Evolutionary conservation across 306 rosid species (phyloP), one percentile per base, ranked within the genome.

Genomic region (Prunus fruticosa): DNA sequence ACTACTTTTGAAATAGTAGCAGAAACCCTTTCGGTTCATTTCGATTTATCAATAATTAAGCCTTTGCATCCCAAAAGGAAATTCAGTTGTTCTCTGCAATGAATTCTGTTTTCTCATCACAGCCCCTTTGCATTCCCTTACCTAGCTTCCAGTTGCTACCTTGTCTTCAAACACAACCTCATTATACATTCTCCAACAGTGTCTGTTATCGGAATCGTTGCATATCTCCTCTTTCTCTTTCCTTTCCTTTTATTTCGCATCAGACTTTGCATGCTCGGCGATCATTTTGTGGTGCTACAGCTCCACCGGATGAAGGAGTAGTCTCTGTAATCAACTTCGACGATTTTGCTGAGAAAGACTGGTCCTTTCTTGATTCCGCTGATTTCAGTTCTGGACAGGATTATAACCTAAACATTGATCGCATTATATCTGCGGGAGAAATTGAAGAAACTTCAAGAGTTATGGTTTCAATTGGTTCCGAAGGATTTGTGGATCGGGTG

Each of bases 301-400:
- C 79, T 71, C 78, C 91, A 32, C 43, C 89, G 22, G 63, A 86
- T 11, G 96, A 90, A 52, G 94, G 89, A 3, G 76, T 81, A 16
- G 80, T 80, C 18, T 88, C 94, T 15, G 73, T 81, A 62, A 63
- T 90, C 52, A 65, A 84, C 80, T 82, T 94, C 0, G 88, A 89
- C 66, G 95, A 94, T 72, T 57, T 88, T 32, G 52, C 71, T 14
- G 97, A 91, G 70, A 87, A 91, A 64, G 97, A 91, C 64, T 90
- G 96, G 96, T 91, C 98, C 0, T 79, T 94, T 69, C 96, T 94
- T 28, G 96, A 90, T 51, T 81, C 86, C 6, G 83, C 27, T 47
- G 75, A 85, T 50, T 28, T 82, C 47, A 66, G 28, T 73, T 76
- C 86, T 1, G 19, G 25, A 5, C 72, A 62, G 50, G 87, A 79